Percentiles rank a stretch among this genome's conserved stretches.
Conservation (phyloP, 768 basidiomycete genomes). For the Amanita subjunquillea region DNA sequence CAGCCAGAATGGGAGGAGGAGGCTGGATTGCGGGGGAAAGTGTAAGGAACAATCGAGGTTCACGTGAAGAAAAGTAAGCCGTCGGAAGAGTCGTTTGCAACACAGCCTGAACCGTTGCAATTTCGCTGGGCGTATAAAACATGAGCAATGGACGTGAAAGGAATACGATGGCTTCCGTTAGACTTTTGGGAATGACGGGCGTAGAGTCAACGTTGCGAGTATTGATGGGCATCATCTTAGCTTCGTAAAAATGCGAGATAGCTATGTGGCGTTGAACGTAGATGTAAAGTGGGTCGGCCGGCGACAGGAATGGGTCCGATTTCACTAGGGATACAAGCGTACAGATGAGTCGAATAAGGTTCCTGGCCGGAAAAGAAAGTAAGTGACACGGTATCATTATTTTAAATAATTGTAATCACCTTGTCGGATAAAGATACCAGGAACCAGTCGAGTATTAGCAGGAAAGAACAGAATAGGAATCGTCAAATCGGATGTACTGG, state of each 20-base stretch:
- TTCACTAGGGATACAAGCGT: neutral
- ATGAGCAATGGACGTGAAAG: conserved; percentile 25
- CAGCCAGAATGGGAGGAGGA: conserved; percentile 24
- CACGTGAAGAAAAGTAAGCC: conserved; percentile 10
- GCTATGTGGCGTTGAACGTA: neutral
- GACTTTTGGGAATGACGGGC: conserved; percentile 11
- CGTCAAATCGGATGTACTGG: neutral
- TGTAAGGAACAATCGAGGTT: conserved; percentile 15
- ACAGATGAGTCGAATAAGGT: neutral
- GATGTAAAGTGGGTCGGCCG: conserved; percentile 2
- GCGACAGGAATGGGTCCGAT: neutral
- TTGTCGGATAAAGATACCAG: neutral
- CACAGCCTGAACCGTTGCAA: conserved; percentile 18
- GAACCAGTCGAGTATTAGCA: neutral
- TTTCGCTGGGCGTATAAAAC: conserved; percentile 13
- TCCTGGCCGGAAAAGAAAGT: neutral
- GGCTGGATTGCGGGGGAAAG: conserved; percentile 20
- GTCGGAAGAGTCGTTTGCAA: conserved; percentile 21
- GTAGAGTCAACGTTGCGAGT: neutral
- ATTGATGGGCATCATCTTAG: conserved; percentile 2
- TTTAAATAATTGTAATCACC: neutral
- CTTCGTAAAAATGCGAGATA: neutral
- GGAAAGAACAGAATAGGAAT: conserved; percentile 4
- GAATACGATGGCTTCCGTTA: conserved; percentile 23
- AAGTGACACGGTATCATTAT: neutral